These are phyloP conservation scores for Cryphonectria carpinicola DNA, from an alignment of 2,329 filamentous ascomycete species.

Conservation along the genomic window DNA sequence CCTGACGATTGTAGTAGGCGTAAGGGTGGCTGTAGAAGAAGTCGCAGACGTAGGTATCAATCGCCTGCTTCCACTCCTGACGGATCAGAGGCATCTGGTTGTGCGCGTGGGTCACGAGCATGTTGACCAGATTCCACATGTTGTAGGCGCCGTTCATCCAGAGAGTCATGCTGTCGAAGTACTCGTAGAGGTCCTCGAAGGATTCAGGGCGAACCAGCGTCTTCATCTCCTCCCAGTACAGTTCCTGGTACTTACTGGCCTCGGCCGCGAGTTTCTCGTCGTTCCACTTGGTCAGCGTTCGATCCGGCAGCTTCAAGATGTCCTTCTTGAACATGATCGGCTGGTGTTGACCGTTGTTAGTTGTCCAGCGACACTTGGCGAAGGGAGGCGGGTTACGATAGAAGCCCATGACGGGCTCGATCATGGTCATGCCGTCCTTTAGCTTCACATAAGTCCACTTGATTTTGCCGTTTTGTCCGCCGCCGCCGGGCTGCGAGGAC, in stretches of 20 bases:
- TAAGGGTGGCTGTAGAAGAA: slow-evolving; percentile 25
- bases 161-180: slow-evolving; percentile 53
- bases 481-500: slow-evolving; percentile 3
- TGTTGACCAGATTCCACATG: slow-evolving; percentile 50
- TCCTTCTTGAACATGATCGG: slow-evolving; percentile 3
- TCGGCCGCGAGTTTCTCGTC: slow-evolving; percentile 15
- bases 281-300: slow-evolving; percentile 16
- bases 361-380: slow-evolving; percentile 30
- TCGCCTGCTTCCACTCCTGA: slow-evolving; percentile 28
- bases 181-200: slow-evolving; percentile 50
- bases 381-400: slow-evolving; percentile 26
- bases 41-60: slow-evolving; percentile 28
- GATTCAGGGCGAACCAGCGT: slow-evolving; percentile 37
- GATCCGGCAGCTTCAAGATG: slow-evolving; percentile 6
- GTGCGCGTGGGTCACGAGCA: slow-evolving; percentile 46
- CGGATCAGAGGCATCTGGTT: slow-evolving; percentile 35
- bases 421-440: slow-evolving; percentile 11
- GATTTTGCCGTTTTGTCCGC: slow-evolving; percentile 6
- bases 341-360: slow-evolving; percentile 19
- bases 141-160: slow-evolving; percentile 53
- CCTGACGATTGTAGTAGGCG: slow-evolving; percentile 18
- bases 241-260: slow-evolving; percentile 38
- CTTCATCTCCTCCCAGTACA: slow-evolving; percentile 43
- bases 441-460: slow-evolving; percentile 21
- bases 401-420: slow-evolving; percentile 29